Evolutionary conservation across 805 yeast genomes (phyloP).

Genomic region (Barnettozyma botsteinii): DNA sequence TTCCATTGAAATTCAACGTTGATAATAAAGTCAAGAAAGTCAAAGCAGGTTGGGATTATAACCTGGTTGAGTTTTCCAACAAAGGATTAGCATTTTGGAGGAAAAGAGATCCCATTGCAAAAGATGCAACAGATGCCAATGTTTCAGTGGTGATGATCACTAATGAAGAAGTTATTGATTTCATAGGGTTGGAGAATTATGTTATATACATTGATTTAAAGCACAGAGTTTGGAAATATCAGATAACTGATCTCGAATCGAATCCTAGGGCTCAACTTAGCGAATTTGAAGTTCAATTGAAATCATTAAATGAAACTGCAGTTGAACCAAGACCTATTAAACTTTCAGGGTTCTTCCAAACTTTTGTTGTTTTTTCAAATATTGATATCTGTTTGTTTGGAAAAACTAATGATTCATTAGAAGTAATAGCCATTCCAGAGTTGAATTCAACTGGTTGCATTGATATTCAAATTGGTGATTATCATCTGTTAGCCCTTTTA

Average conservation of each 20-base stretch:
- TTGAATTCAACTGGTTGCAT: constrained; percentile 44
- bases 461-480: constrained; percentile 64
- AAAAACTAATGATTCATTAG: constrained; percentile 15
- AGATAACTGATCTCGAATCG: constrained; percentile 20
- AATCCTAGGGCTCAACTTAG: constrained; percentile 22
- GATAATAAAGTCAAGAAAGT: constrained; percentile 37
- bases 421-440: constrained; percentile 34
- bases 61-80: constrained; percentile 41
- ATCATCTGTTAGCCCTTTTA: constrained; percentile 61
- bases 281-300: constrained; percentile 31
- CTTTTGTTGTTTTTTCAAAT: constrained; percentile 51
- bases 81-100: constrained; percentile 60
- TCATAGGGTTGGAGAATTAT: constrained; percentile 47
- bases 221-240: constrained; percentile 31
- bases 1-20: constrained; percentile 16
- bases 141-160: constrained; percentile 37
- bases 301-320: constrained; percentile 13
- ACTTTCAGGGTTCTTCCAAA: constrained; percentile 48
- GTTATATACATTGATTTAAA: constrained; percentile 43
- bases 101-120: constrained; percentile 26
- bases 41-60: constrained; percentile 63
- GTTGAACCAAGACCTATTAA: constrained; percentile 37
- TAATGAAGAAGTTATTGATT: constrained; percentile 40
- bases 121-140: constrained; percentile 27
- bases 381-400: constrained; percentile 30